phyloP scores from a whole-genome alignment of 2,329 filamentous ascomycete genomes.

The Alternaria arborescens region DNA sequence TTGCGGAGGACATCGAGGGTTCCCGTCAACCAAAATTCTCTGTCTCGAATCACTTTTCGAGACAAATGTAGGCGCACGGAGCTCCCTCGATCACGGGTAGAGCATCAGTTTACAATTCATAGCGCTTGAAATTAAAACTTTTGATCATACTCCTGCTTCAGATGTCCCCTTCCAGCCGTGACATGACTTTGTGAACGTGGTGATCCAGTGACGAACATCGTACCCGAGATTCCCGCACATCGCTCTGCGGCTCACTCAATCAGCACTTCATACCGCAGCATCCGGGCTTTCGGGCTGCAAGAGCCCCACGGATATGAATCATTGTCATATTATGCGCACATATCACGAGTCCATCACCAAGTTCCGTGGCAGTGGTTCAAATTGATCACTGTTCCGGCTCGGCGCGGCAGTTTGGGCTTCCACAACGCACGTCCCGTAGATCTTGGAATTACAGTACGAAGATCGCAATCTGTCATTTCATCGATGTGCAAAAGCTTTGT shows the following conservation, averaged over 20 bases:
- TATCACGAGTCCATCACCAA: not conserved
- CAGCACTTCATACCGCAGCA: not conserved
- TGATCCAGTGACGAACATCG: not conserved
- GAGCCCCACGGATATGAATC: not conserved
- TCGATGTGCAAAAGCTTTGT: not conserved
- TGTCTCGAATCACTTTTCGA: conserved; percentile 17
- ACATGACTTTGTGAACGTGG: not conserved
- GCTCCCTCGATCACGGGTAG: conserved; percentile 39
- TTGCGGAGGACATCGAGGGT: conserved; percentile 1
- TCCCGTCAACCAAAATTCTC: conserved; percentile 10
- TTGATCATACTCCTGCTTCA: not conserved
- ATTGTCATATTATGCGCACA: conserved; percentile 1
- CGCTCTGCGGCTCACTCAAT: not conserved
- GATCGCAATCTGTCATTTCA: not conserved
- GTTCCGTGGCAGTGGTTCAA: not conserved
- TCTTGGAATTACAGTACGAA: not conserved
- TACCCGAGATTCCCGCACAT: not conserved
- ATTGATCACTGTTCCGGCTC: conserved; percentile 2
- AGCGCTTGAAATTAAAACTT: conserved; percentile 5
- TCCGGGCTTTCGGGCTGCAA: not conserved
- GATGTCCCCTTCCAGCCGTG: not conserved
- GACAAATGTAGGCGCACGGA: conserved; percentile 39
- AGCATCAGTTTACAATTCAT: conserved; percentile 41
- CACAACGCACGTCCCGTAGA: conserved; percentile 1
- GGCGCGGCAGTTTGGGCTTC: conserved; percentile 6